Evolutionary conservation across 805 yeast species (phyloP), one percentile per base, ranked within the genome.

Genomic region (Myxozyma udenii): DNA sequence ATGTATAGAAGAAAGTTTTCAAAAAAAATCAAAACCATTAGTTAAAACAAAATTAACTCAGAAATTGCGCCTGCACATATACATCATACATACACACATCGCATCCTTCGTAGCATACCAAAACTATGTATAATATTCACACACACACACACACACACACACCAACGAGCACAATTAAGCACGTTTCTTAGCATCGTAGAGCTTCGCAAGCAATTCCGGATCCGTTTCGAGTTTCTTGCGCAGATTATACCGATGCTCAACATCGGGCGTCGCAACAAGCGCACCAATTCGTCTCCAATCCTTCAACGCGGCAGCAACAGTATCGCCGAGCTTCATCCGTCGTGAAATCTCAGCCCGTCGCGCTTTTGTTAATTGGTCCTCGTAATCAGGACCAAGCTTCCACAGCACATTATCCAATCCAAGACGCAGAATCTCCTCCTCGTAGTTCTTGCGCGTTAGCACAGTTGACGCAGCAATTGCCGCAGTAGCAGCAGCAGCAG

Each of bases 261-360:
- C 52, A 30, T 58, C 60, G 12, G 26, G 33, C 11, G 50, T 5
- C 30, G 51, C 39, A n/a, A 49, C 52, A 23, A 52, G 48, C 14
- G 61, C 53, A 28, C 61, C 61, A 5, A 46, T 41, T 18, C 57
- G 36, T 42, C 61, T 44, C 59, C 58, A 58, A 36, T 55, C 60
- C 26, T 53, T 54, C 22, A 55, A 50, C n/a, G 60, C 60, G 24
- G 48, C 58, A 3, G 55, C 60, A 26, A 55, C 57, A 25, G 60
- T 55, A 28, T 55, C 60, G 38, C 60, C 60, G 6, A 48, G 44
- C 36, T 55, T 55, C 60, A 55, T 55, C 25, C 60, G 57, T 2
- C 60, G 53, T 26, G 58, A 48, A 18, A 55, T 55, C 37, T 55
- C 60, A 7, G 60, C 54, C 3, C 58, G 54, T 5, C 60, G 51